Base-by-base conservation (phyloP, 306 rosid genomes). In the Inga oerstediana region DNA sequence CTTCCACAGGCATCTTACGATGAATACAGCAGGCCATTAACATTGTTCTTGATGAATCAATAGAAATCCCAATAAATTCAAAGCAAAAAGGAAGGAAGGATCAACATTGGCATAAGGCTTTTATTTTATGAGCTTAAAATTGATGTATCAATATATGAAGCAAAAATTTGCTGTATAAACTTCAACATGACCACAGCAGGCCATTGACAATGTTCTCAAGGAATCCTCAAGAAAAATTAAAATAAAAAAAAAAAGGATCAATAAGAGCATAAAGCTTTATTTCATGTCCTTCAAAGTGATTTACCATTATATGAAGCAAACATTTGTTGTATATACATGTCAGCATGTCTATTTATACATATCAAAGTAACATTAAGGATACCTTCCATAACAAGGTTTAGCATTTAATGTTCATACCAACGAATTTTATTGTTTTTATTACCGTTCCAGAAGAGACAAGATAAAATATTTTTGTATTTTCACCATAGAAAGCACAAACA, bases 251-350 rank as follows among this genome's bases (percentile, higher is more conserved):
- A 56, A 4, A n/a, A 20, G 11, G 15, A 4, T 10, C 64, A 59
- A 35, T 27, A 61, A 59, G n/a, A 32, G 10, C 24, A 35, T 32
- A 32, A 52, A 10, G 44, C 7, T 27, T 32, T 27, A 5, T 32
- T 61, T 2, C 17, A 3, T 74, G 52, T 79, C 80, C 83, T 68
- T 62, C 81, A 54, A 76, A 76, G 39, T 61, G 54, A 76, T 75
- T 56, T 44, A 46, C 70, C 77, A 44, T 54, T 20, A 58, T 19
- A 58, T 58, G 27, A 58, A n/a, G 12, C 30, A 72, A 54, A 52
- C 9, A 8, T 79, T n/a, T 54, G 44, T 44, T 24, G 56, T 77
- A 43, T 49, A 77, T 56, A 79, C 74, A 37, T 58, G 59, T 64
- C 67, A 39, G 44, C 77, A n/a, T 41, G 39, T 81, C 74, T 64